These are phyloP conservation scores for Colletotrichum liaoningense DNA, from an alignment of 2,329 filamentous ascomycete species.

Conservation along the genomic window DNA sequence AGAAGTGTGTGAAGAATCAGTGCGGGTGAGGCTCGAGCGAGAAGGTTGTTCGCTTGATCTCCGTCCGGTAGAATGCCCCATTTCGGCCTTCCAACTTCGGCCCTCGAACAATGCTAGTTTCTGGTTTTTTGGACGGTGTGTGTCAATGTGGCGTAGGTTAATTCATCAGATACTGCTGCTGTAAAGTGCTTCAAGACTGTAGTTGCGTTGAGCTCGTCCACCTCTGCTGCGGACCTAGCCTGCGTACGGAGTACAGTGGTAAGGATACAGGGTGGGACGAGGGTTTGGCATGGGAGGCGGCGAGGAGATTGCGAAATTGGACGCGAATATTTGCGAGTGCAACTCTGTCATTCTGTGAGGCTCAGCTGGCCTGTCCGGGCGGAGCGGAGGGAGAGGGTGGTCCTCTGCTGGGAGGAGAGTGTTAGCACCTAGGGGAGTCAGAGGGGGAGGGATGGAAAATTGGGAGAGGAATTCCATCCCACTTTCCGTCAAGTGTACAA, in stretches of 20 bases:
- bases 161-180: background rate
- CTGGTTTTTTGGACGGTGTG: conserved; percentile 24
- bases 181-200: background rate
- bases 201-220: background rate
- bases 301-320: background rate
- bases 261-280: background rate
- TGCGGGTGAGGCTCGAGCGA: background rate
- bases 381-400: conserved; percentile 17
- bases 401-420: background rate
- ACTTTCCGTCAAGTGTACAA: conserved; percentile 9
- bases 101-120: conserved; percentile 31
- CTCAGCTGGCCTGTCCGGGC: conserved; percentile 24
- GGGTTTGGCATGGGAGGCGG: background rate
- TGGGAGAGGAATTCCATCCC: conserved; percentile 7
- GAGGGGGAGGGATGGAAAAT: background rate
- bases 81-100: background rate
- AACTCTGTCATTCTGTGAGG: conserved; percentile 18
- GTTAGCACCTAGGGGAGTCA: background rate
- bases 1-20: background rate
- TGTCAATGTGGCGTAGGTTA: conserved; percentile 32
- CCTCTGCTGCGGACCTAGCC: background rate
- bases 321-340: background rate
- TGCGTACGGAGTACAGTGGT: background rate
- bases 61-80: background rate
- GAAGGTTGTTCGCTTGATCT: background rate